Conservation (phyloP, 1,139 yeast species). For the Yamadazyma triangularis region DNA sequence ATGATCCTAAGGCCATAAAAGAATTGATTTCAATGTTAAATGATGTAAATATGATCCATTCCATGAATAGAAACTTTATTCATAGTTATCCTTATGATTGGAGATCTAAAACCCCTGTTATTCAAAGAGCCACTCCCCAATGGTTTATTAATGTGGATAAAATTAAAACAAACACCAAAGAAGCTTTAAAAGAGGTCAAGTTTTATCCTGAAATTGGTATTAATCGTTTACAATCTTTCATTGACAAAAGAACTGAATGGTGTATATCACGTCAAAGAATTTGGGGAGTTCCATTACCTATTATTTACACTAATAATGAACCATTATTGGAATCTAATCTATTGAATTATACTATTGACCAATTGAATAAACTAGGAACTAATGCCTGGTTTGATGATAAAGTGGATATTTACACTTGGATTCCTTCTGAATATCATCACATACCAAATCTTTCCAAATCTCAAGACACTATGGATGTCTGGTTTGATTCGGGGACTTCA, state of each 20-base stretch:
- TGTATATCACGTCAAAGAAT: conserved; percentile 93
- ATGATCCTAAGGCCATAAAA: conserved; percentile 50
- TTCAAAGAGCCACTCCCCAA: conserved; percentile 92
- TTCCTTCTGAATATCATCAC: conserved; percentile 42
- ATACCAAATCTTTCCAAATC: conserved; percentile 57
- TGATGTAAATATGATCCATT: conserved; percentile 43
- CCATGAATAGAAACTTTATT: conserved; percentile 44
- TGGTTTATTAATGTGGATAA: conserved; percentile 89
- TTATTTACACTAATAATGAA: conserved; percentile 56
- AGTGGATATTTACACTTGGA: conserved; percentile 61
- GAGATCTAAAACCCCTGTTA: conserved; percentile 94
- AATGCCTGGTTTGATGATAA: conserved; percentile 72
- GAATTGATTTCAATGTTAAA: conserved; percentile 35
- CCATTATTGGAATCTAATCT: conserved; percentile 46
- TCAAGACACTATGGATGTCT: conserved; percentile 93
- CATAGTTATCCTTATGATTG: conserved; percentile 97
- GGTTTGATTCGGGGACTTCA: conserved; percentile 97
- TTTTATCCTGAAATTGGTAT: conserved; percentile 74
- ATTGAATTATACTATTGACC: conserved; percentile 50
- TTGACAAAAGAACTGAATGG: conserved; percentile 86
- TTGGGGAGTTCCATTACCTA: conserved; percentile 99
- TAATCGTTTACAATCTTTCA: conserved; percentile 67
- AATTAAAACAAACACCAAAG: conserved; percentile 59
- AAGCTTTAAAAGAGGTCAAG: conserved; percentile 55
- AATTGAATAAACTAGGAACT: conserved; percentile 57